Conservation (phyloP, 2,329 filamentous ascomycete species). For the Colletotrichum costaricense region DNA sequence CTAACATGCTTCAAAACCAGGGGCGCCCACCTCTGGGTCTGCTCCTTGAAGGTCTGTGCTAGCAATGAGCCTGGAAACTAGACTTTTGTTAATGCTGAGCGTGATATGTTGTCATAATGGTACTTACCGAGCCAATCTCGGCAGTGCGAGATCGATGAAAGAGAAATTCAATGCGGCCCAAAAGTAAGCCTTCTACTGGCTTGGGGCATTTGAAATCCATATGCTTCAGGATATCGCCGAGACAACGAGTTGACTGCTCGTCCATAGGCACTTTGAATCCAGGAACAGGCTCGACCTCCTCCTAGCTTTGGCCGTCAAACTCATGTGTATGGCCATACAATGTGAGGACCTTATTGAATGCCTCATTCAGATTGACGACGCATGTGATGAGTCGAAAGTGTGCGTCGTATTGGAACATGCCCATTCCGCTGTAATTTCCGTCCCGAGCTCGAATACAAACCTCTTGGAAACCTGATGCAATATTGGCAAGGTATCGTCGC, state of each 20-base stretch:
- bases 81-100: background rate
- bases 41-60: conserved; percentile 59
- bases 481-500: conserved; percentile 46
- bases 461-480: conserved; percentile 46
- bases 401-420: conserved; percentile 41
- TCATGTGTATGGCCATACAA: conserved; percentile 36
- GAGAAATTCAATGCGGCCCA: conserved; percentile 34
- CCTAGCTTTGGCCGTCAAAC: conserved; percentile 22
- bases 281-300: background rate
- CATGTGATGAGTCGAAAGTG: conserved; percentile 51
- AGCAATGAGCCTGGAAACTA: conserved; percentile 55
- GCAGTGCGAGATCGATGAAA: conserved; percentile 61
- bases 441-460: conserved; percentile 47
- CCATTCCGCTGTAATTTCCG: conserved; percentile 47
- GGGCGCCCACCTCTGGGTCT: conserved; percentile 64
- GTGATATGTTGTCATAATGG: background rate
- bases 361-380: conserved; percentile 50
- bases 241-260: conserved; percentile 34
- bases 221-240: conserved; percentile 43
- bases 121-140: conserved; percentile 62
- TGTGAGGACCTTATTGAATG: conserved; percentile 45
- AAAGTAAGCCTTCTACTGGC: conserved; percentile 46
- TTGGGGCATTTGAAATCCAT: conserved; percentile 38
- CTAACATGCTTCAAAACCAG: conserved; percentile 62
- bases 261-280: conserved; percentile 10